phyloP scores from a whole-genome alignment of 352 stramenopile genomes.

The Phytophthora rubi region DNA sequence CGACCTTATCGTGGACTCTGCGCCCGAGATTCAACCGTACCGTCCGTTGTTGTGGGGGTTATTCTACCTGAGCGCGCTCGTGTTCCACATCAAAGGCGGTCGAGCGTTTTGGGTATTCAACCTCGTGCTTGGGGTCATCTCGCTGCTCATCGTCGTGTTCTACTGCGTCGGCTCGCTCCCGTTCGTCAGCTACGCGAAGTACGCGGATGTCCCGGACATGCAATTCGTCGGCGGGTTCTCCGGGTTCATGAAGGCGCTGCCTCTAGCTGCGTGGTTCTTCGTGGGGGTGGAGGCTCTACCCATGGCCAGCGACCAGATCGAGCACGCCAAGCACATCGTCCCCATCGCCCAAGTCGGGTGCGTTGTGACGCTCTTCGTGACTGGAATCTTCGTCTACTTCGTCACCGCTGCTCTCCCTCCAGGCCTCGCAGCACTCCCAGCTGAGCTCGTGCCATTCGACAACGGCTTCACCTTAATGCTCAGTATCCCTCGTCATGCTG shows the following conservation, averaged over 20 bases:
- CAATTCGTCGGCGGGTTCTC: slow-evolving; percentile 28
- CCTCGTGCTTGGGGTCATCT: slow-evolving; percentile 32
- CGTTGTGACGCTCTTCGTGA: slow-evolving; percentile 48
- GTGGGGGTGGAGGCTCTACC: slow-evolving; percentile 52
- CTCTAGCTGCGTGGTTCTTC: slow-evolving; percentile 53
- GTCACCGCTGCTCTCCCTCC: slow-evolving; percentile 41
- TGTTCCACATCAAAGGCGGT: slow-evolving; percentile 40
- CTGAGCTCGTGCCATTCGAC: slow-evolving; percentile 40
- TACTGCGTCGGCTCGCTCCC: slow-evolving; percentile 47
- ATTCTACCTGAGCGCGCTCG: slow-evolving; percentile 44
- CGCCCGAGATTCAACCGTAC: slow-evolving; percentile 13
- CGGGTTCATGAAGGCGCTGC: slow-evolving; percentile 45
- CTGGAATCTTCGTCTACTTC: slow-evolving; percentile 43
- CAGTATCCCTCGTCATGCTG: slow-evolving; percentile 11
- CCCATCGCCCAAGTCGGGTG: slow-evolving; percentile 52
- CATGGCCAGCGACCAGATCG: slow-evolving; percentile 42
- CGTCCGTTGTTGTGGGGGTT: slow-evolving; percentile 36
- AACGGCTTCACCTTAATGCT: slow-evolving; percentile 46
- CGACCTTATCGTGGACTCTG: slow-evolving; percentile 40
- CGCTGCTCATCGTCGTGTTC: slow-evolving; percentile 43
- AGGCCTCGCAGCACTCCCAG: slow-evolving; percentile 29
- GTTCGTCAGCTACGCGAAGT: slow-evolving; percentile 34
- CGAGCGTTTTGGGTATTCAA: slow-evolving; percentile 58
- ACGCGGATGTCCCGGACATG: slow-evolving; percentile 19
- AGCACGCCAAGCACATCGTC: slow-evolving; percentile 47